Evolutionary conservation across 1,284 basidiomycete genomes (phyloP).

Genomic region (Rhodotorula sp.): DNA sequence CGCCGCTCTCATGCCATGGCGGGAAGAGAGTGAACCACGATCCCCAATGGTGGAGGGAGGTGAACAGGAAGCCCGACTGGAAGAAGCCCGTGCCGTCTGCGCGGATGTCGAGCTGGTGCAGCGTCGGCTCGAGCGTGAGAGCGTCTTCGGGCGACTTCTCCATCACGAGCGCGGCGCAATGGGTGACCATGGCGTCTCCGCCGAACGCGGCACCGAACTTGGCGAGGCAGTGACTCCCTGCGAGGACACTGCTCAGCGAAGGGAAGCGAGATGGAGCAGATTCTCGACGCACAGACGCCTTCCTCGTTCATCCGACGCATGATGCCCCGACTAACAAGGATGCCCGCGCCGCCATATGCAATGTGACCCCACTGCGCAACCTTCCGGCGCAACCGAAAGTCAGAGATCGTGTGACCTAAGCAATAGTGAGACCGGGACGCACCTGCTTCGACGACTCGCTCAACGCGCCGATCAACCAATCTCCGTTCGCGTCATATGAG

Average conservation of each 20-base stretch:
- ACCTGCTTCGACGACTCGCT: slow-evolving; percentile 41
- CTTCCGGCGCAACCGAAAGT: not conserved
- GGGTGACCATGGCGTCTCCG: slow-evolving; percentile 40
- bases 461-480: slow-evolving; percentile 38
- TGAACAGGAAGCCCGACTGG: slow-evolving; percentile 43
- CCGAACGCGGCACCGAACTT: slow-evolving; percentile 32
- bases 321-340: slow-evolving; percentile 36
- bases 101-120: slow-evolving; percentile 44
- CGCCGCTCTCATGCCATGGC: slow-evolving; percentile 37
- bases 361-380: slow-evolving; percentile 41
- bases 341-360: slow-evolving; percentile 41
- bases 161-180: slow-evolving; percentile 41
- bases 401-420: not conserved
- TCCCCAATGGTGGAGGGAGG: slow-evolving; percentile 44
- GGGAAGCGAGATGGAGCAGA: not conserved
- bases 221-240: slow-evolving; percentile 25
- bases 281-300: slow-evolving; percentile 28
- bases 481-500: slow-evolving; percentile 21
- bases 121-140: slow-evolving; percentile 38
- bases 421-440: not conserved
- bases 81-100: slow-evolving; percentile 45
- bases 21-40: slow-evolving; percentile 40
- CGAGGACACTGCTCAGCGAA: no score
- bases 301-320: slow-evolving; percentile 39
- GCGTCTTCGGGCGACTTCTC: slow-evolving; percentile 31